Evolutionary conservation across 495 filamentous ascomycete genomes (phyloP).

Genomic region (Talaromyces trachyspermus): DNA sequence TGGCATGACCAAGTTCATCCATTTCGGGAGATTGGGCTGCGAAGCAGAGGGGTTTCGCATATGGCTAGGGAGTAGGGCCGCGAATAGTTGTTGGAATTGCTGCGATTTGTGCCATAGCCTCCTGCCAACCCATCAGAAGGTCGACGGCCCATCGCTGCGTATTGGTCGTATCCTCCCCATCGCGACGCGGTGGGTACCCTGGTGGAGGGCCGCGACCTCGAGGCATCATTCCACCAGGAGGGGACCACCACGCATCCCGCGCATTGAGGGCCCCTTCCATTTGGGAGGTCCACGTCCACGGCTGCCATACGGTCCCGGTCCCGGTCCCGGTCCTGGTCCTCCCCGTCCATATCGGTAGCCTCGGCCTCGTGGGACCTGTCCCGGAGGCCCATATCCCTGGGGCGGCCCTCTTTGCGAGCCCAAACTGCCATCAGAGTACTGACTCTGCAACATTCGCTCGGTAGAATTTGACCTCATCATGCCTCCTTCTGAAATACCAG

Average conservation of each 20-base stretch:
- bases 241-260: conserved; percentile 25
- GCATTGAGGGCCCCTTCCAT: conserved; percentile 25
- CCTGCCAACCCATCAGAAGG: neutral
- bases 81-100: neutral
- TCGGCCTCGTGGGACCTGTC: conserved; percentile 38
- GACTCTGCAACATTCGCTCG: conserved; percentile 48
- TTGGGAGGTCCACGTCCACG: conserved; percentile 29
- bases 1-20: neutral
- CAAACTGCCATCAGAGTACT: conserved; percentile 56
- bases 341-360: conserved; percentile 51
- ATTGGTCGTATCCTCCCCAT: conserved; percentile 11
- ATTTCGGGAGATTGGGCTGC: conserved; percentile 4
- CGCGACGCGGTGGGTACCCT: conserved; percentile 31
- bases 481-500: conserved; percentile 30
- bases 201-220: conserved; percentile 53
- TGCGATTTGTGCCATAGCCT: neutral
- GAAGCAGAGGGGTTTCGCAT: conserved; percentile 11
- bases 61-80: neutral
- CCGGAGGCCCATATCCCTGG: conserved; percentile 31
- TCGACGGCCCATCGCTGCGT: conserved; percentile 7
- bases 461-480: conserved; percentile 33
- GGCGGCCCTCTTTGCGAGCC: conserved; percentile 44
- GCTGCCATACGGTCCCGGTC: conserved; percentile 33
- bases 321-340: too few relatives aligned
- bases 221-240: conserved; percentile 29